phyloP scores from a whole-genome alignment of 2,329 filamentous ascomycete species.

The Colletotrichum sansevieriae region DNA sequence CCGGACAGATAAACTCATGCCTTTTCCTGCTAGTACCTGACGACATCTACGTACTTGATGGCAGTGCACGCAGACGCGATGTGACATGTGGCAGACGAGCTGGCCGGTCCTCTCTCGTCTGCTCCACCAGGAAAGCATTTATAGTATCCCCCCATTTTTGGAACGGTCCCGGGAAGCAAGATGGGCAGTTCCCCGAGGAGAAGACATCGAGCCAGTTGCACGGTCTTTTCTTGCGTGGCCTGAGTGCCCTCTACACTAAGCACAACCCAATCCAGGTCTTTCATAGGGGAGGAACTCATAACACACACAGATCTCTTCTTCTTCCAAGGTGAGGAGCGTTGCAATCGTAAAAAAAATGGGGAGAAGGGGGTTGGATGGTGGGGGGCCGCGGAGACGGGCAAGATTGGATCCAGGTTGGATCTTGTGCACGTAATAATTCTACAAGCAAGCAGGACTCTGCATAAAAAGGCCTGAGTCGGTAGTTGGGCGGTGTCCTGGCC shows the following conservation, averaged over 20 bases:
- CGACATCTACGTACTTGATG: slow-evolving; percentile 6
- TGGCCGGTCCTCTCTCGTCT: not conserved
- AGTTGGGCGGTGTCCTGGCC: no score
- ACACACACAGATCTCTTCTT: not conserved
- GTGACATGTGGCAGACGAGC: slow-evolving; percentile 6
- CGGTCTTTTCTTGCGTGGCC: not conserved
- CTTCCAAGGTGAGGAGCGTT: slow-evolving; percentile 30
- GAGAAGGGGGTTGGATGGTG: not conserved
- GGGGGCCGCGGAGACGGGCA: slow-evolving; percentile 1
- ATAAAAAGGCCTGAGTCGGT: no score
- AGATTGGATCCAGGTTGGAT: not conserved
- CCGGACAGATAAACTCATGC: slow-evolving; percentile 6
- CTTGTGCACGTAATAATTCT: not conserved
- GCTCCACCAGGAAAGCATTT: slow-evolving; percentile 37
- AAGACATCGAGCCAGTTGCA: slow-evolving; percentile 12
- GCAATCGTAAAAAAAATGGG: slow-evolving; percentile 20
- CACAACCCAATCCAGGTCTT: not conserved
- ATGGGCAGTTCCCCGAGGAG: slow-evolving; percentile 1
- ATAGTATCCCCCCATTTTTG: slow-evolving; percentile 27
- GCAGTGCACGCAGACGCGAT: slow-evolving; percentile 27
- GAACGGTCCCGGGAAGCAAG: not conserved
- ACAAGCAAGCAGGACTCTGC: no score
- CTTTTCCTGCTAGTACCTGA: no score
- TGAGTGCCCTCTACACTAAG: no score
- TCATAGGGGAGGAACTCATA: not conserved